Base-by-base conservation (phyloP, 2,329 filamentous ascomycete genomes). In the Neofusicoccum laricinum region DNA sequence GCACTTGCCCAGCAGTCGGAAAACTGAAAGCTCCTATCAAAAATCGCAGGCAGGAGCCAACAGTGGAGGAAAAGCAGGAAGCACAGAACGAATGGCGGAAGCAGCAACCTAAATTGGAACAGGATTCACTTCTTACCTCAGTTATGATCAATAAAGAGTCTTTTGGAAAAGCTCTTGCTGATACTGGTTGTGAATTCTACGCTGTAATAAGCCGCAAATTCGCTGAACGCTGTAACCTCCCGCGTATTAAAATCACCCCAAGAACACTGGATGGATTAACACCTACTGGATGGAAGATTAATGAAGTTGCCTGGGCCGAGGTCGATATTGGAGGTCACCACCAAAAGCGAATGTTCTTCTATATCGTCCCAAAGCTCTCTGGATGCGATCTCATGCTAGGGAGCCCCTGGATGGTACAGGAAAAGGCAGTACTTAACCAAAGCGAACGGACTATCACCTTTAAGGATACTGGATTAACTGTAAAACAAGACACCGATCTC, bases 121-220 rank as follows among this genome's bases (percentile, higher is more conserved):
- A 40, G 10, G 17, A 55, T 36, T 55, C 4, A 34, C 50, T 55
- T 30, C 36, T 55, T 36, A n/a, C n/a, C n/a, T n/a, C n/a, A n/a
- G n/a, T n/a, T n/a, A n/a, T n/a, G n/a, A n/a, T n/a, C n/a, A n/a
- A 55, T 55, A 36, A 55, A 55, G 50, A 55, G 50, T 36, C 50
- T 55, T 55, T 36, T 34, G 11, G 50, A 10, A 55, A 25, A 55
- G 50, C 50, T 55, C 50, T 36, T 34, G 3, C 36, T 34, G 11
- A 55, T 40, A 55, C 25, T 36, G 25, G 50, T 36, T 55, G 11
- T 40, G 2, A 55, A 55, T 36, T 11, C n/a, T 55, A 55, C 21
- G 32, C 25, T 48, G 2, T 40, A 34, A 55, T 55, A 34, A 40
- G 36, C 50, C 3, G 21, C 14, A 8, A 15, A 10, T 55, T 55